A percentile compares a stretch with the other conserved stretches of the same genome.
phyloP scores from a whole-genome alignment of 2,329 filamentous ascomycete species.

The Phialophora macrospora region DNA sequence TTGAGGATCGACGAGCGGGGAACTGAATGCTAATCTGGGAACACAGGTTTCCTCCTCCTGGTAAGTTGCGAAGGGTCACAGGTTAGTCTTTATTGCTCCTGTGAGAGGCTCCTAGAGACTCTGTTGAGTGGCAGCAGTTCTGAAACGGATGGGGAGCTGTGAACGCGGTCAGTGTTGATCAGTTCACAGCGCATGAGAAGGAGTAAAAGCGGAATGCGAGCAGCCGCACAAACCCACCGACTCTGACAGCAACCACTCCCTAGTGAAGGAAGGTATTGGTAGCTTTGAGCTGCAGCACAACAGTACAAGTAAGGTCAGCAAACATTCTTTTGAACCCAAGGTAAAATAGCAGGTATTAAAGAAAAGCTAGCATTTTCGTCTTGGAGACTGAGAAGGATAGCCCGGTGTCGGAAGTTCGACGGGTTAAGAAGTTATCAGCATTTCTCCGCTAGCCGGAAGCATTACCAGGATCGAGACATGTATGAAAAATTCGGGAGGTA shows the following conservation, averaged over 20 bases:
- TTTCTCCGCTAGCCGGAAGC: no score
- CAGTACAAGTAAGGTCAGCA: background rate
- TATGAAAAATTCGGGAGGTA: no score
- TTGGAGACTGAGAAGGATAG: background rate
- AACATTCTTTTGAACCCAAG: background rate
- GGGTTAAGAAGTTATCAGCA: background rate
- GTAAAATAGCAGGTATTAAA: background rate
- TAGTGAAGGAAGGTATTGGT: background rate
- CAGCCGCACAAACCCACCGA: slow-evolving; percentile 2
- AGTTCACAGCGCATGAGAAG: background rate
- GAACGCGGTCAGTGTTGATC: background rate
- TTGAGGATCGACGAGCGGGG: background rate
- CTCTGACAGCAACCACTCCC: background rate
- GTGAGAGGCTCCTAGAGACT: background rate
- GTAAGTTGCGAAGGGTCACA: background rate
- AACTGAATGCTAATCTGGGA: background rate
- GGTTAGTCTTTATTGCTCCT: background rate
- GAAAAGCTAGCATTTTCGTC: background rate
- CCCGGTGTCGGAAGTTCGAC: background rate
- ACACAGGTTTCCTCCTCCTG: background rate
- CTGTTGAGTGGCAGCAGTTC: background rate
- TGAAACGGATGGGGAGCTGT: background rate
- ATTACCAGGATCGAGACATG: background rate
- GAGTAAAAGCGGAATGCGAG: background rate
- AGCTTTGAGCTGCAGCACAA: background rate